A percentile compares a stretch with the other conserved stretches of the same genome.
These are phyloP conservation scores for Sporobolus alterniflorus DNA, from an alignment of 202 grass and related monocot species.

Conservation along the genomic window DNA sequence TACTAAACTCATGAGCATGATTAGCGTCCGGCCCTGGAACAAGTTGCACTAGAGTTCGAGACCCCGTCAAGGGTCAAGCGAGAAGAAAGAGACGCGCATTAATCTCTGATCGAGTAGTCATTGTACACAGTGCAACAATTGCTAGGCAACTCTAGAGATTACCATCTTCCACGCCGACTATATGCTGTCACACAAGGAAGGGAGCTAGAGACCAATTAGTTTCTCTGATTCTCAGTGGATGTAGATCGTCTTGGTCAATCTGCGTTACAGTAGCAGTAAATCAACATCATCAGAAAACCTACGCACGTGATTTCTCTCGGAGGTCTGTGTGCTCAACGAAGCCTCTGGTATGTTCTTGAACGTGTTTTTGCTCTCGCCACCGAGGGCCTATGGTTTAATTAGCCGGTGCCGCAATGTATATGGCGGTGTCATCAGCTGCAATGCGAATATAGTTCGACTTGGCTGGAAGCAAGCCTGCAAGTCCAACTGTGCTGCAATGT, in stretches of 20 bases:
- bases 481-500: neutral
- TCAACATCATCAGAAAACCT: slow-evolving; percentile 21
- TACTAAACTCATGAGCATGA: neutral
- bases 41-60: neutral
- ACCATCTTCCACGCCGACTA: neutral
- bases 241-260: slow-evolving; percentile 1
- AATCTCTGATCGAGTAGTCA: neutral
- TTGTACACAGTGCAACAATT: neutral
- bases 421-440: neutral
- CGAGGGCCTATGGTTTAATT: too few species aligned
- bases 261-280: neutral
- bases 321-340: neutral
- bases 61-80: neutral
- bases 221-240: too few species aligned
- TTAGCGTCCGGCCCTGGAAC: neutral
- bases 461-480: neutral
- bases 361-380: neutral
- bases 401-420: neutral
- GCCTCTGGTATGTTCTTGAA: slow-evolving; percentile 25
- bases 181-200: neutral
- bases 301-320: too few species aligned
- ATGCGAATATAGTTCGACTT: neutral
- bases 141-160: neutral
- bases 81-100: neutral
- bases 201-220: too few species aligned